Evolutionary conservation across 1,139 yeast genomes (phyloP).

Genomic region (Pneumocystis wakefieldiae): DNA sequence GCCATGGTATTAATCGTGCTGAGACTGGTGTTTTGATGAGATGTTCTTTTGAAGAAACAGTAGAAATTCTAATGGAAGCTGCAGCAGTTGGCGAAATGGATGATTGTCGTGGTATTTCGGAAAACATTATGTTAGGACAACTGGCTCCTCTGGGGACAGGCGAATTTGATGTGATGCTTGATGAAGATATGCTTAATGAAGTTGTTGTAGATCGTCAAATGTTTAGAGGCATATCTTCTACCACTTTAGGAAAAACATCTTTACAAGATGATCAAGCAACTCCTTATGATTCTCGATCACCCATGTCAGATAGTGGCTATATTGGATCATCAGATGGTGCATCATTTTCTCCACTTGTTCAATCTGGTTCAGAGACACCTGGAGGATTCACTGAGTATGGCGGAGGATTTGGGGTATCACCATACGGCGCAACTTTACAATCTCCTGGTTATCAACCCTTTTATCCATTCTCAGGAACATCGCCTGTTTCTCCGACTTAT

Average conservation of each 20-base stretch:
- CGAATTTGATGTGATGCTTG: slow-evolving; percentile 88
- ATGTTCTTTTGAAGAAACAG: slow-evolving; percentile 98
- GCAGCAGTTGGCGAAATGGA: slow-evolving; percentile 96
- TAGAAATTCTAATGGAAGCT: slow-evolving; percentile 91
- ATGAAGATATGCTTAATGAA: slow-evolving; percentile 67
- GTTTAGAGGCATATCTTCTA: slow-evolving; percentile 9
- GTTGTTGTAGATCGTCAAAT: slow-evolving; percentile 34
- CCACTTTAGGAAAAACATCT: slow-evolving; percentile 24
- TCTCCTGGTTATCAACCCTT: slow-evolving; percentile 54
- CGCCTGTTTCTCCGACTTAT: slow-evolving; percentile 37
- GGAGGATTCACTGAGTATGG: slow-evolving; percentile 86
- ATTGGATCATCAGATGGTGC: slow-evolving; percentile 57
- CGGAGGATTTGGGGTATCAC: slow-evolving; percentile 27
- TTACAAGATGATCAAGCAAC: slow-evolving; percentile 68
- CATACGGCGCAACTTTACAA: slow-evolving; percentile 43
- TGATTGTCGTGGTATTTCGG: slow-evolving; percentile 97
- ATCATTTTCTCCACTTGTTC: slow-evolving; percentile 77
- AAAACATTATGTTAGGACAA: slow-evolving; percentile 94
- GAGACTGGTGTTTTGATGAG: slow-evolving; percentile 99
- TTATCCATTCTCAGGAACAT: slow-evolving; percentile 36
- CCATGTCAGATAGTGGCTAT: slow-evolving; percentile 60
- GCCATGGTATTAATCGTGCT: slow-evolving; percentile 98
- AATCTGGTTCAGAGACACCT: slow-evolving; percentile 67
- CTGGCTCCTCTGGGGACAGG: slow-evolving; percentile 99
- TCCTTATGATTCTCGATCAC: slow-evolving; percentile 72